Evolutionary conservation across 2,329 filamentous ascomycete species (phyloP).

Genomic region (Exophiala xenobiotica): DNA sequence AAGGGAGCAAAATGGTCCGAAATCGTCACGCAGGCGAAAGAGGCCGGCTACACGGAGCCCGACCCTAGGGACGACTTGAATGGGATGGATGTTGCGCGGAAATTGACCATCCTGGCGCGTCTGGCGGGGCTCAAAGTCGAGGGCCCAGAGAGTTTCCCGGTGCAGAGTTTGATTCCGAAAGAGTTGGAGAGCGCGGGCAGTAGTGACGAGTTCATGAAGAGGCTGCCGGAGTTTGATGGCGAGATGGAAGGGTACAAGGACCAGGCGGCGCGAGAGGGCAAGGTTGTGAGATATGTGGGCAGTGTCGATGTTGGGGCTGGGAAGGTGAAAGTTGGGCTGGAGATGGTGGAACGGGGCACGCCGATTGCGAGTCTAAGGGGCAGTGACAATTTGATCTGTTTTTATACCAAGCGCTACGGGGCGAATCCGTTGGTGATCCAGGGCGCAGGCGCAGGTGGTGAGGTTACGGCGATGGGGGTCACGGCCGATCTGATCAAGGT

Average conservation of each 20-base stretch:
- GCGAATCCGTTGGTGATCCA: slow-evolving; percentile 89
- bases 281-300: slow-evolving; percentile 91
- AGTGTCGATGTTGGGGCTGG: slow-evolving; percentile 82
- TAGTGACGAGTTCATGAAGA: slow-evolving; percentile 81
- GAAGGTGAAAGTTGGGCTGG: slow-evolving; percentile 84
- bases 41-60: slow-evolving; percentile 87
- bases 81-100: slow-evolving; percentile 87
- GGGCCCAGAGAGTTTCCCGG: slow-evolving; percentile 84
- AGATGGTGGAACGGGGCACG: slow-evolving; percentile 83
- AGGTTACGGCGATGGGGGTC: slow-evolving; percentile 97
- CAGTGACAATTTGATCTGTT: slow-evolving; percentile 98
- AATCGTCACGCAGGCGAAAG: slow-evolving; percentile 88
- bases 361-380: slow-evolving; percentile 94
- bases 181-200: slow-evolving; percentile 75
- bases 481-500: slow-evolving; percentile 92
- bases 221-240: slow-evolving; percentile 77
- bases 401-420: slow-evolving; percentile 95
- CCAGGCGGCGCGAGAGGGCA: slow-evolving; percentile 81
- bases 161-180: slow-evolving; percentile 87
- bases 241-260: slow-evolving; percentile 86
- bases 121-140: slow-evolving; percentile 78
- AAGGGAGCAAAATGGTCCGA: slow-evolving; percentile 79
- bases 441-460: slow-evolving; percentile 88
- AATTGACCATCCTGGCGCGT: slow-evolving; percentile 90
- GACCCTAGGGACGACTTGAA: slow-evolving; percentile 85